Percentiles rank a stretch among this genome's conserved stretches.
Conservation (phyloP, 768 basidiomycete genomes). For the Auriscalpium vulgare region DNA sequence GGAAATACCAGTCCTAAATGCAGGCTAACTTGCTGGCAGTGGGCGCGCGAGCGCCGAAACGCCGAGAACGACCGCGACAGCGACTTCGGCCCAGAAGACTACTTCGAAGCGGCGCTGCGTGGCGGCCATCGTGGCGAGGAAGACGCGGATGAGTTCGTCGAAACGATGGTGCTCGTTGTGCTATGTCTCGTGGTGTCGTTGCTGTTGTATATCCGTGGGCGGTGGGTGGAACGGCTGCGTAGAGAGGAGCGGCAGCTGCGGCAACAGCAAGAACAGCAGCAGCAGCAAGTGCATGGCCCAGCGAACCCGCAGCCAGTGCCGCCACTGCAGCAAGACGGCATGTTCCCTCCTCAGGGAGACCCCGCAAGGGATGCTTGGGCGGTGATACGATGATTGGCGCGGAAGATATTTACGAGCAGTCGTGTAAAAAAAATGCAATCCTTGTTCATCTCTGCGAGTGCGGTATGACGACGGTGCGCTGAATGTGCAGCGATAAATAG, state of each 20-base stretch:
- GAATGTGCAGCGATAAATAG: no score
- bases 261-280: slow-evolving; percentile 31
- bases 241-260: slow-evolving; percentile 45
- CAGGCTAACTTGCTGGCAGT: slow-evolving; percentile 32
- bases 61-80: slow-evolving; percentile 65
- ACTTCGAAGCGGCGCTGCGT: slow-evolving; percentile 62
- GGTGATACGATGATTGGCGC: slow-evolving; percentile 12
- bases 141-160: slow-evolving; percentile 63
- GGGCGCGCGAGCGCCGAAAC: slow-evolving; percentile 68
- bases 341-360: slow-evolving; percentile 21
- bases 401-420: not conserved
- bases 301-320: slow-evolving; percentile 8
- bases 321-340: slow-evolving; percentile 7
- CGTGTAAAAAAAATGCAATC: no score
- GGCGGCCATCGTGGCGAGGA: slow-evolving; percentile 54
- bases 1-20: not conserved
- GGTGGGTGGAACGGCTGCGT: slow-evolving; percentile 64
- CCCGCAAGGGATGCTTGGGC: slow-evolving; percentile 21
- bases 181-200: slow-evolving; percentile 68
- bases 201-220: slow-evolving; percentile 71
- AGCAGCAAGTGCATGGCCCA: slow-evolving; percentile 7
- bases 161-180: slow-evolving; percentile 71
- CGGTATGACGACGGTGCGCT: no score
- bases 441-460: no score
- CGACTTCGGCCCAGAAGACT: slow-evolving; percentile 78